phyloP scores from a whole-genome alignment of 108 stramenopile species.

The Nitzschia palea region DNA sequence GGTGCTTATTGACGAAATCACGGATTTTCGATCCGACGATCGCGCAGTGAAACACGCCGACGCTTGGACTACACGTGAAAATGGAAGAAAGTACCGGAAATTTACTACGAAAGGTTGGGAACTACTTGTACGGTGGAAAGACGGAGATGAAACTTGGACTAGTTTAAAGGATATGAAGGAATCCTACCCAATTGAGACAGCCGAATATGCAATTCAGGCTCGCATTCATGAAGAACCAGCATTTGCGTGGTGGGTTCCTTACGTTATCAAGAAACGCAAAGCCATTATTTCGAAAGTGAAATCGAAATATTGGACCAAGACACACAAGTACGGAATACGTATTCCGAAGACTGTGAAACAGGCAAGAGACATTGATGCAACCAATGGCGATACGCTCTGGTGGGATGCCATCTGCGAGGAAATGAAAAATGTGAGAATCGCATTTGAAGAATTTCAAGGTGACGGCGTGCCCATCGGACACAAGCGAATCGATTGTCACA shows the following conservation, averaged over 20 bases:
- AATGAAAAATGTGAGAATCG: conserved; percentile 44
- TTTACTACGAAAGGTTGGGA: conserved; percentile 55
- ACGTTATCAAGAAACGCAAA: conserved; percentile 17
- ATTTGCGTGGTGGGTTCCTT: conserved; percentile 51
- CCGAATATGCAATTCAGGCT: conserved; percentile 42
- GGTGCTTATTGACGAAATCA: not conserved
- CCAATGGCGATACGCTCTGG: conserved; percentile 44
- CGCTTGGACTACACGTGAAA: not conserved
- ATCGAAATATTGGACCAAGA: conserved; percentile 39
- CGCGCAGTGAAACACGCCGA: no score
- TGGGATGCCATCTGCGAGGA: conserved; percentile 37
- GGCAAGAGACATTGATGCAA: conserved; percentile 33
- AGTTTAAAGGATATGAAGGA: conserved; percentile 44
- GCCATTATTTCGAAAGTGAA: conserved; percentile 38
- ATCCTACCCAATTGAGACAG: conserved; percentile 45
- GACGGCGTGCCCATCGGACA: conserved; percentile 37
- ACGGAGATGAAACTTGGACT: conserved; percentile 31
- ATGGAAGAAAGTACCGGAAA: not conserved
- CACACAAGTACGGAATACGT: conserved; percentile 44
- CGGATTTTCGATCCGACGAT: conserved; percentile 28
- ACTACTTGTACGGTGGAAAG: conserved; percentile 37
- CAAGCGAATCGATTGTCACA: conserved; percentile 38
- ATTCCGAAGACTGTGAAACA: conserved; percentile 37
- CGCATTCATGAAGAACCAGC: conserved; percentile 39
- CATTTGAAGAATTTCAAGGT: conserved; percentile 36